Evolutionary conservation across 2,329 filamentous ascomycete species (phyloP), one percentile per base, ranked within the genome.

Genomic region (Curvularia sp.): DNA sequence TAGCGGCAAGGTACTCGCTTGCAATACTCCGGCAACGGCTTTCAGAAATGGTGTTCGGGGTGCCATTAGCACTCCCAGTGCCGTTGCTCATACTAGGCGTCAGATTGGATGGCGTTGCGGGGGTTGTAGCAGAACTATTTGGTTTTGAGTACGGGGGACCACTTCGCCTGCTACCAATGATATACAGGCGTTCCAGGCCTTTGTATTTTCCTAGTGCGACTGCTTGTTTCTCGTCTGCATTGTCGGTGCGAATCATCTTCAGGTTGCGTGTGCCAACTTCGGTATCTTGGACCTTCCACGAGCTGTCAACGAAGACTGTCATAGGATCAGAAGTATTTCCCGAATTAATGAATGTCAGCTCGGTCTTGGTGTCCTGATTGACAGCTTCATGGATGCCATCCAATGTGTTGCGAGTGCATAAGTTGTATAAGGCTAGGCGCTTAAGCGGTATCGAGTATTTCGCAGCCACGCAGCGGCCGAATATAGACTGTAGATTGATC

Each of bases 301-400:
- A 83, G 33, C 82, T 79, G 63, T 88, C 85, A 12, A 86, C 74
- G 68, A 87, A 88, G 2, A 84, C 77, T 0, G 79, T 81, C 56
- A 77, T 79, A 51, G 78, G 75, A 8, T 77, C 69, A n/a, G 79
- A 76, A 3, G 77, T 77, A 9, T 81, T 81, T 61, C 83, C 80
- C n/a, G 77, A 80, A 64, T 83, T 85, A 35, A 89, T 76, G 28
- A 85, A 75, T 0, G 82, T 84, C n/a, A 86, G 60, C 44, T 85
- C 81, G 57, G 82, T 76, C 12, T 84, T 66, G 0, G 57, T 66
- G 0, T 67, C 55, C 0, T 72, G 62, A 49, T 85, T 78, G 12
- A 85, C 73, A 0, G 82, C 75, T 0, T 76, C 35, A 6, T 80
- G 75, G 49, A 85, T 78, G 10, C 81, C 81, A 4, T 72, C 64